Percentiles rank a stretch among this genome's conserved stretches.
Evolutionary conservation across 1,284 basidiomycete species (phyloP).

Genomic region (Ceratobasidium sp.): DNA sequence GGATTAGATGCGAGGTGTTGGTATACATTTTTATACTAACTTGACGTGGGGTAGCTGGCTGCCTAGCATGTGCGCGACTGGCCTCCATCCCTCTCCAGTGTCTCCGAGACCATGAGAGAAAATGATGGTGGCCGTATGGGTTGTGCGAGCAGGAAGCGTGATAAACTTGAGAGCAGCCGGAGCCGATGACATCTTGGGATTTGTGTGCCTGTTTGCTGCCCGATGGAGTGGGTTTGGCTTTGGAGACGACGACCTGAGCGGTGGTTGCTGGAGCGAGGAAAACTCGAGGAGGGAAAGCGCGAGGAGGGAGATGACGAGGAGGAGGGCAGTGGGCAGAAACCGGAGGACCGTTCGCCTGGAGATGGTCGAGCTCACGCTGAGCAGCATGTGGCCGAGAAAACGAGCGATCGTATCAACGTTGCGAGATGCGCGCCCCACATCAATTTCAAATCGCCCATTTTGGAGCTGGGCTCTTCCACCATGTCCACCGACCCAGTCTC

Average conservation of each 20-base stretch:
- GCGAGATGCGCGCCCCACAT: neutral
- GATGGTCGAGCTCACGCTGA: constrained; percentile 6
- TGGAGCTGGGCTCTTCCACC: neutral
- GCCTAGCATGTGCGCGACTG: constrained; percentile 72
- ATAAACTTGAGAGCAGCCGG: constrained; percentile 16
- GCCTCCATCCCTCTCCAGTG: constrained; percentile 76
- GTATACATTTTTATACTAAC: neutral
- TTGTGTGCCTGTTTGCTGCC: neutral
- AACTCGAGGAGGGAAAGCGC: constrained; percentile 36
- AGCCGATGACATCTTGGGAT: constrained; percentile 5
- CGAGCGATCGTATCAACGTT: constrained; percentile 8
- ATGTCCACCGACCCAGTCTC: constrained; percentile 40
- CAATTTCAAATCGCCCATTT: constrained; percentile 22
- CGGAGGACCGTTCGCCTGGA: constrained; percentile 24
- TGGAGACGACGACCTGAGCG: constrained; percentile 17
- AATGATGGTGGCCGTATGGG: constrained; percentile 17
- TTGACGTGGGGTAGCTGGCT: constrained; percentile 71
- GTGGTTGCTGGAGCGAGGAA: constrained; percentile 16
- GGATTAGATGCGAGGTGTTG: no score
- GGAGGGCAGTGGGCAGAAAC: constrained; percentile 26
- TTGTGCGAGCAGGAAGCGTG: constrained; percentile 22
- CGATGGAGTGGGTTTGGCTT: neutral
- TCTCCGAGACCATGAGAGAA: constrained; percentile 72
- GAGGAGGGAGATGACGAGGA: constrained; percentile 23
- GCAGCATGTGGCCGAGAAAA: neutral